Base-by-base conservation (phyloP, 352 stramenopile genomes). In the Pythium aquatile region DNA sequence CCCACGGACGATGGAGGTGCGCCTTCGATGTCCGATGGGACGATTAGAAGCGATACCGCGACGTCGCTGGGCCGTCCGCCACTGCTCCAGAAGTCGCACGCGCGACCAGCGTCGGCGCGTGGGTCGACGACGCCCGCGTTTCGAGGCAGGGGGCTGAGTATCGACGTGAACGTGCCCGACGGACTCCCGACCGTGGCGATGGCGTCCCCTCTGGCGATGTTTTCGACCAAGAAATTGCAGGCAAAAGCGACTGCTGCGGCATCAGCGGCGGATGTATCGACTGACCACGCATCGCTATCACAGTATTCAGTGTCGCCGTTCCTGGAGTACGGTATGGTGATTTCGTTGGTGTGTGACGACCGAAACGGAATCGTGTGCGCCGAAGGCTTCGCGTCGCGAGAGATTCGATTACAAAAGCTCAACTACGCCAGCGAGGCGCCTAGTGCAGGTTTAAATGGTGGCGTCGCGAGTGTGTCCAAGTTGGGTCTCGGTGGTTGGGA, bases 311-410 rank as follows among this genome's bases (percentile, higher is more conserved):
- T 39, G 5, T 74, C 73, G n/a, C 76, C 79, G 8, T 90, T 88
- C 53, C 70, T 90, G 16, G 78, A 88, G 66, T 91, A 90, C 46
- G 80, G 83, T 1, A 91, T 91, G 80, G 55, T 85, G 10, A 68
- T 91, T 7, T 81, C 77, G 32, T 71, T 89, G 16, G 72, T 86
- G 46, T 90, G 77, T 39, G 81, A 86, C 51, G 78, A 88, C 24
- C 75, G 77, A 29, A 75, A 69, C 24, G 79, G 80, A 1, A 55
- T 91, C 35, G 48, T 91, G 5, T 74, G 75, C 9, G 74, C 80
- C 0, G 78, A 90, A 57, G 83, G 83, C 0, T 89, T 88, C 40
- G 76, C 78, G 0, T 83, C 75, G 1, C 61, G 76, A 17, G 78
- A 84, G 42, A 74, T 90, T n/a, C 80, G 73, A 1, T 61, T 91